Evolutionary conservation across 805 yeast genomes (phyloP), one percentile per base, ranked within the genome.

Genomic region (Myxozyma sirexii): DNA sequence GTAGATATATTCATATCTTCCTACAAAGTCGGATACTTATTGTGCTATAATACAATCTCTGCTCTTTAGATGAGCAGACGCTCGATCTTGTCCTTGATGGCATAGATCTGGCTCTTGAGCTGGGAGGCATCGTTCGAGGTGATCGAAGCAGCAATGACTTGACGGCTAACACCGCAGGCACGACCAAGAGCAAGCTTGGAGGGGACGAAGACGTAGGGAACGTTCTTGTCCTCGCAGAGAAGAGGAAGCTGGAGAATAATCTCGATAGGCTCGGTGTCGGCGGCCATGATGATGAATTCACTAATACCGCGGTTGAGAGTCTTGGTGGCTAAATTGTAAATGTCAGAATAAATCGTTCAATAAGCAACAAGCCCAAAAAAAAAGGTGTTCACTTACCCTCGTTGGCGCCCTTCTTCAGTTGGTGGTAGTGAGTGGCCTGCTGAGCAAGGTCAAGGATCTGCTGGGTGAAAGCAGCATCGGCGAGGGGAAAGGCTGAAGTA

Each of bases 151-250:
- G 99, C 96, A 76, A 94, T 93, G 63, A 94, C 99, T 69, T 98
- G 97, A 84, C 99, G 89, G 59, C 98, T 90, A 66, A 94, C 99
- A 81, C 99, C 99, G 82, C 99, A 94, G 72, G 99, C 98, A 83
- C 99, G 90, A 78, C 99, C 99, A 72, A 94, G 83, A 66, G 99
- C 99, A 74, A 94, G 86, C 84, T 94, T 93, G 71, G 97, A 91
- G 69, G 99, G 97, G 68, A 94, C 98, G 70, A 94, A 94, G 67
- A 94, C 98, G 82, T 94, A 94, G 67, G 99, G 97, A 69, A 94
- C 99, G 82, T 94, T 94, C 84, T 94, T 94, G 81, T 94, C 99
- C 82, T 94, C 99, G 80, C 99, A 94, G 72, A 94, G 83, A 72
- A 94, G 84, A 53, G 99, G 99, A 77, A 94, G 84, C 77, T 94